Conservation (phyloP, 352 stramenopile genomes). For the Globisporangium okanoganense region DNA sequence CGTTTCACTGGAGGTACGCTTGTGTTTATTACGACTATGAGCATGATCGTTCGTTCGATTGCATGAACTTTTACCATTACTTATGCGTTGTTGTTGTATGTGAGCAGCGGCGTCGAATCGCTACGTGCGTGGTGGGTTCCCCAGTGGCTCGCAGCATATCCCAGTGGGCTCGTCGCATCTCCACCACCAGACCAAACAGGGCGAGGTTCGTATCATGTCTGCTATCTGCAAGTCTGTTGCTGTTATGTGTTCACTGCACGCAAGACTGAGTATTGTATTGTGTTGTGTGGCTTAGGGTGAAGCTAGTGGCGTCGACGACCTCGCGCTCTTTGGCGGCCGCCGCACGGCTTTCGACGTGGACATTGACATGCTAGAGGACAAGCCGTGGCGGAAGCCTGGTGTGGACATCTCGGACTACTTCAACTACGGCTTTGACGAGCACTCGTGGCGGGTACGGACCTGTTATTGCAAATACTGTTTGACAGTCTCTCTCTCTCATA, state of each 20-base stretch:
- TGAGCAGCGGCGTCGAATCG: conserved; percentile 39
- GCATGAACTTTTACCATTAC: background rate
- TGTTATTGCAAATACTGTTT: background rate
- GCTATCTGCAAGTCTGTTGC: no score
- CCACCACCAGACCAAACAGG: conserved; percentile 20
- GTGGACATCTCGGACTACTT: conserved; percentile 94
- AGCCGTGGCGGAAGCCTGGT: conserved; percentile 88
- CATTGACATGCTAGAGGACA: conserved; percentile 90
- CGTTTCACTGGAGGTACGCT: conserved; percentile 64
- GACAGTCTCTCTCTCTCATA: background rate
- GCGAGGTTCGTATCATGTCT: conserved; percentile 14
- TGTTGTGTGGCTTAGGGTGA: conserved; percentile 10
- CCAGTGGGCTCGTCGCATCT: conserved; percentile 19
- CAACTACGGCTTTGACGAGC: conserved; percentile 92
- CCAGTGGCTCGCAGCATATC: conserved; percentile 28
- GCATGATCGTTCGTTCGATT: no score
- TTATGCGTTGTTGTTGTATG: background rate
- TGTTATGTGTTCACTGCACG: no score
- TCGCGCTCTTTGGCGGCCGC: conserved; percentile 73
- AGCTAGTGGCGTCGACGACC: conserved; percentile 53
- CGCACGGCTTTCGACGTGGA: conserved; percentile 91
- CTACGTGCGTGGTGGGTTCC: conserved; percentile 67
- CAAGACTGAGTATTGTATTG: background rate
- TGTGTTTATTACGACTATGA: background rate
- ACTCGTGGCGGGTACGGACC: conserved; percentile 64